These are phyloP conservation scores for Saccharomycopsis oosterbeekiorum DNA, from an alignment of 805 yeast species.

Conservation along the genomic window DNA sequence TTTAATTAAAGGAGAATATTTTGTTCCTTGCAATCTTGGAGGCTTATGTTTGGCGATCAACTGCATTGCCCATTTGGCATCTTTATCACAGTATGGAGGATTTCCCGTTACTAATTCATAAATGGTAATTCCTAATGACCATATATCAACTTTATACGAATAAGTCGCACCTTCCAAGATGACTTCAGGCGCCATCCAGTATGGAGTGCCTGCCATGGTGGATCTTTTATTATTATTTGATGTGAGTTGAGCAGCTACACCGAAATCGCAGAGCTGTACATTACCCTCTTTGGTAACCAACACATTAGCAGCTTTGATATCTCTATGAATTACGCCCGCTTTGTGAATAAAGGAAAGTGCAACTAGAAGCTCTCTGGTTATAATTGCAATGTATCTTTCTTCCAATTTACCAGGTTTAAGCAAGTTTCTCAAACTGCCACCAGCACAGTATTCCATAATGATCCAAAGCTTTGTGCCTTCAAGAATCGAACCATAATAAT, in stretches of 20 bases:
- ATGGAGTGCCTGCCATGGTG: constrained; percentile 93
- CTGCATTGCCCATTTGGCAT: constrained; percentile 91
- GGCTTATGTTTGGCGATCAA: constrained; percentile 89
- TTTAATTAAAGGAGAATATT: constrained; percentile 63
- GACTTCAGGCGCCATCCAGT: constrained; percentile 99
- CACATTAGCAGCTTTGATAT: constrained; percentile 93
- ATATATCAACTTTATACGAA: constrained; percentile 88
- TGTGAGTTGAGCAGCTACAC: constrained; percentile 91
- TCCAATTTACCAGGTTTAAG: constrained; percentile 81
- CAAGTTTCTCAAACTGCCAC: constrained; percentile 85
- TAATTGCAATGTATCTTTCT: constrained; percentile 74
- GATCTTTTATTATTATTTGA: constrained; percentile 69
- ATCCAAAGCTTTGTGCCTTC: constrained; percentile 93
- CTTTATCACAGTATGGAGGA: constrained; percentile 95
- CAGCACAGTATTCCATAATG: constrained; percentile 95
- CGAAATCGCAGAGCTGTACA: constrained; percentile 92
- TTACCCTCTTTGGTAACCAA: constrained; percentile 80
- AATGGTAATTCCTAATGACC: constrained; percentile 94
- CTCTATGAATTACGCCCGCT: constrained; percentile 90
- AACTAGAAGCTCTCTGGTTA: constrained; percentile 67
- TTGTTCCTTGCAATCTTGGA: constrained; percentile 86
- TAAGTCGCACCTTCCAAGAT: constrained; percentile 83
- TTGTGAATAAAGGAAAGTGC: constrained; percentile 78
- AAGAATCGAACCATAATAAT: constrained; percentile 80
- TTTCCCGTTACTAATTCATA: constrained; percentile 94